A percentile compares a stretch with the other conserved stretches of the same genome.
These are phyloP conservation scores for Ophiostoma sp. DNA, from an alignment of 2,329 filamentous ascomycete genomes.

Conservation along the genomic window DNA sequence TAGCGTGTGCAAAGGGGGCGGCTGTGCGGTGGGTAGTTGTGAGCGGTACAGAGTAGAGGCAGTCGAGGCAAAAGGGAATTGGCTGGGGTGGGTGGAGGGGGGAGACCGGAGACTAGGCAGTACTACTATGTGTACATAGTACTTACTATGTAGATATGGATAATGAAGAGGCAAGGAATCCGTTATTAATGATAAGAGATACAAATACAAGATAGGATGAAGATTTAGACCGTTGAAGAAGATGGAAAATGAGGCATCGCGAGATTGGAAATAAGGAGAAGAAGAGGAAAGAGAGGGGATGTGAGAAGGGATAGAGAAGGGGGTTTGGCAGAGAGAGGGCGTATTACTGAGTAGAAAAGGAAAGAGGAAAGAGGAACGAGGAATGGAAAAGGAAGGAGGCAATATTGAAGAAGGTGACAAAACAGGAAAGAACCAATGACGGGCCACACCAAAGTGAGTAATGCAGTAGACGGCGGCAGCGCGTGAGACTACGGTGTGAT, in stretches of 20 bases:
- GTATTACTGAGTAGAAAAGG: no score
- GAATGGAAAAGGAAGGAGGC: slow-evolving; percentile 1
- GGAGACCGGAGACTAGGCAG: not conserved
- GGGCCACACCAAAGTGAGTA: not conserved
- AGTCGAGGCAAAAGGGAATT: not conserved
- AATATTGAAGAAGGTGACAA: slow-evolving; percentile 2
- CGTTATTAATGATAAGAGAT: not conserved
- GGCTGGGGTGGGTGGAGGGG: slow-evolving; percentile 9
- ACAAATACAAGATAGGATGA: not conserved
- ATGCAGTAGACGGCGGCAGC: not conserved
- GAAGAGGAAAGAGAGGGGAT: slow-evolving; percentile 1
- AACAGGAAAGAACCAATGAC: slow-evolving; percentile 11
- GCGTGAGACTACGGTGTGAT: not conserved
- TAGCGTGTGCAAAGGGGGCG: slow-evolving; percentile 19
- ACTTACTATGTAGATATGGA: not conserved
- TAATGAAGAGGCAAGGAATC: not conserved
- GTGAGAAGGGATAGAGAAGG: not conserved
- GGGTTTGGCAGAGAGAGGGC: not conserved
- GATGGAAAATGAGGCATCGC: not conserved
- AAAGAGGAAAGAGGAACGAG: not conserved
- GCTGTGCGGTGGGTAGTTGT: slow-evolving; percentile 4
- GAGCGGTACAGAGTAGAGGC: not conserved
- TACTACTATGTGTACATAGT: not conserved
- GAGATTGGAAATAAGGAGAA: not conserved
- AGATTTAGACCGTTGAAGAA: not conserved